Evolutionary conservation across 2,329 filamentous ascomycete genomes (phyloP), one percentile per base, ranked within the genome.

Genomic region (Aspergillus neotritici): DNA sequence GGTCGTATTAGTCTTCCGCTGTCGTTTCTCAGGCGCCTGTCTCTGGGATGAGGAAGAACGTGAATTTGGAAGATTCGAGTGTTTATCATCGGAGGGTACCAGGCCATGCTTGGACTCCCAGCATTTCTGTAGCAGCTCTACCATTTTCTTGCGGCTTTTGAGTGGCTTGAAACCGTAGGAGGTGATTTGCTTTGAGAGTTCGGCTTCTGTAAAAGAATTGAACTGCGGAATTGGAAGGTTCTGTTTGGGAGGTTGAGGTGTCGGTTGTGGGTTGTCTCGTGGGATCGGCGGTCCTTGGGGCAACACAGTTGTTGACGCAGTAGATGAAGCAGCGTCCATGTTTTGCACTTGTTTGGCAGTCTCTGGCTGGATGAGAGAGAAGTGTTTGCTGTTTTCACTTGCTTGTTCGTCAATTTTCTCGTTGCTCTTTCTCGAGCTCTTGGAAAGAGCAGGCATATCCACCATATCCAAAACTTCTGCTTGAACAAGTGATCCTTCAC

Each of bases 141-240:
- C 81, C 82, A 87, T 87, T 7, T 79, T 79, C 37, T 76, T 72
- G 13, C 86, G 75, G 43, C 72, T 79, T 58, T 82, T 86, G 25
- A 89, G 69, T 1, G 82, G 70, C 58, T 89, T 90, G 65, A 90
- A 89, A 0, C 83, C 84, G 55, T 81, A 88, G 0, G 72, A 70
- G 4, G 75, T 68, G 34, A 90, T 68, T 55, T 84, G 75, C 43
- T 74, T 78, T 3, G 79, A 69, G 12, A 90, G 67, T 45, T 85
- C 78, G 7, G 72, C 65, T 48, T 84, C 82, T 3, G 82, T 82
- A 46, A 78, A 82, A 0, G 76, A 64, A 32, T 77, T 73, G 47
- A 77, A 89, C 9, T 78, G 75, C 2, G 84, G 84, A 37, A 68
- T 72, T 34, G 47, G 34, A 15, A 48, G 47, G 5, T 49, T 40